phyloP scores from a whole-genome alignment of 192 early-diverging fungal genomes.

The Linderina pennispora region DNA sequence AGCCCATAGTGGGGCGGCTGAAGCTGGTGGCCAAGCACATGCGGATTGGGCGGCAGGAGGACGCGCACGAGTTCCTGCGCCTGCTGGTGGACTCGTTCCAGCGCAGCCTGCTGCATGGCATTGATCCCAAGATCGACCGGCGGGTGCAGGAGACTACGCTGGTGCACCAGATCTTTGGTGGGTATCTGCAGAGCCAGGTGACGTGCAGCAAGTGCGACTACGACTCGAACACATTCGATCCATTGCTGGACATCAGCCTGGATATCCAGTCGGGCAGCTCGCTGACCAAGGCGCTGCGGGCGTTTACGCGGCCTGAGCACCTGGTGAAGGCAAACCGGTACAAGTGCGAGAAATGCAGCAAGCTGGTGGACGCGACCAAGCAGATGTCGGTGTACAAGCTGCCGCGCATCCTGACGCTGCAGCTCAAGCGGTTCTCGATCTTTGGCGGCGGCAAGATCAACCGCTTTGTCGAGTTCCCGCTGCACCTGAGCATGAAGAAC shows the following conservation, averaged over 20 bases:
- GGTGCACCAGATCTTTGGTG: constrained; percentile 78
- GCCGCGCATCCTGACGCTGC: constrained; percentile 67
- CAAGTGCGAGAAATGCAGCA: constrained; percentile 75
- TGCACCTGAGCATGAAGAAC: constrained; percentile 53
- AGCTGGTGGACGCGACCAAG: constrained; percentile 72
- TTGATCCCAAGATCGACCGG: constrained; percentile 60
- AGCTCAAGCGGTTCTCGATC: constrained; percentile 78
- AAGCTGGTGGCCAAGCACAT: constrained; percentile 72
- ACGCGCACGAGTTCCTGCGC: constrained; percentile 84
- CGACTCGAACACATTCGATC: constrained; percentile 72
- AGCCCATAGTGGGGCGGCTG: constrained; percentile 56
- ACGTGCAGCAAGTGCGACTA: constrained; percentile 64
- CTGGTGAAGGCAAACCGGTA: constrained; percentile 67
- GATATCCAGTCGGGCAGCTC: constrained; percentile 62
- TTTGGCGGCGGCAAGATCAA: constrained; percentile 64
- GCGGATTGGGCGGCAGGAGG: constrained; percentile 76
- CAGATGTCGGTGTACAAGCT: constrained; percentile 68
- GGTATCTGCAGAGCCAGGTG: constrained; percentile 72
- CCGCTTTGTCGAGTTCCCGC: constrained; percentile 56
- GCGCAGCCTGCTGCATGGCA: constrained; percentile 51
- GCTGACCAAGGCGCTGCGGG: constrained; percentile 60
- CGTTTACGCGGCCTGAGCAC: constrained; percentile 66
- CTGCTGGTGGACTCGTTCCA: constrained; percentile 64
- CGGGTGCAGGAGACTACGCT: constrained; percentile 70
- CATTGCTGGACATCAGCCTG: constrained; percentile 70